A percentile compares a stretch with the other conserved stretches of the same genome.
phyloP scores from a whole-genome alignment of 2,329 filamentous ascomycete species.

The Colletotrichum gigasporum region DNA sequence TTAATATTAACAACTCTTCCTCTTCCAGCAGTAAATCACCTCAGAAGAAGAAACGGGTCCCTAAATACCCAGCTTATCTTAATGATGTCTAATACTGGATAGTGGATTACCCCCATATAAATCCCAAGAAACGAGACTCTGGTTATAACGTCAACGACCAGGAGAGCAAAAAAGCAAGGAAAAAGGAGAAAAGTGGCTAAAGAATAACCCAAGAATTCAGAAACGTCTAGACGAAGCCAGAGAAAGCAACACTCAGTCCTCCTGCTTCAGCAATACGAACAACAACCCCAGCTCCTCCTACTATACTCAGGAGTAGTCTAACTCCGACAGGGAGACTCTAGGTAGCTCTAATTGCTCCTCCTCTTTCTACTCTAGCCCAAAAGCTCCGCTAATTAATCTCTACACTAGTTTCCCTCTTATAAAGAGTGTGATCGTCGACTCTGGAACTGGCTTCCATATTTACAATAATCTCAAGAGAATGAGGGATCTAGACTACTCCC shows the following conservation, averaged over 20 bases:
- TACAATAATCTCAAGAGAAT: neutral
- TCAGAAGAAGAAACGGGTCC: too few relatives aligned
- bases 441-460: neutral
- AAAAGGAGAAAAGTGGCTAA: too few relatives aligned
- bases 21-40: too few relatives aligned
- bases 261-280: too few relatives aligned
- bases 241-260: too few relatives aligned
- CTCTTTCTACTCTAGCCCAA: neutral
- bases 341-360: neutral
- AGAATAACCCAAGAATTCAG: neutral
- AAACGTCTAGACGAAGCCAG: neutral
- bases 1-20: neutral
- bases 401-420: neutral
- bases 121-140: too few relatives aligned
- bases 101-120: too few relatives aligned
- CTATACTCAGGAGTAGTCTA: neutral
- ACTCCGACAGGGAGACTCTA: neutral
- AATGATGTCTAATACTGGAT: too few relatives aligned
- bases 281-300: neutral
- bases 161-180: too few relatives aligned
- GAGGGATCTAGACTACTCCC: neutral
- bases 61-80: too few relatives aligned
- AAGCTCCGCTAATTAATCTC: neutral
- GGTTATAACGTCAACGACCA: too few relatives aligned
- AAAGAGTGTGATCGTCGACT: neutral